Evolutionary conservation across 495 filamentous ascomycete genomes (phyloP).

Genomic region (Halenospora varia): DNA sequence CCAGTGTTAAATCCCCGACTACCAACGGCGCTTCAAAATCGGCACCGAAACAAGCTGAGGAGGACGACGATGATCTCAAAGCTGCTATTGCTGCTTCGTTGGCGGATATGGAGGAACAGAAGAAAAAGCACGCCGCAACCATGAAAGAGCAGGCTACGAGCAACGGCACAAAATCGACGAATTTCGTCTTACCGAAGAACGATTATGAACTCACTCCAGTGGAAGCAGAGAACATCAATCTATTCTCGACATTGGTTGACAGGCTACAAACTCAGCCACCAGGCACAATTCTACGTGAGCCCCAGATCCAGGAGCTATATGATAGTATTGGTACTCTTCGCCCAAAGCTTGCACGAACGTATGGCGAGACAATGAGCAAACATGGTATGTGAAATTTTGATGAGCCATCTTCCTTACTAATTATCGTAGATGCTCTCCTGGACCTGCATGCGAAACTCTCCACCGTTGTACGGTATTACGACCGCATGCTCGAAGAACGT

Average conservation of each 20-base stretch:
- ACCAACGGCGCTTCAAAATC: constrained; percentile 37
- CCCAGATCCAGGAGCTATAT: constrained; percentile 96
- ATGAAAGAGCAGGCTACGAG: constrained; percentile 67
- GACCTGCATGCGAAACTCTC: constrained; percentile 94
- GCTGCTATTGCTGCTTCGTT: constrained; percentile 96
- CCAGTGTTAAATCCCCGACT: constrained; percentile 27
- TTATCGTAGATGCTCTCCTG: constrained; percentile 69
- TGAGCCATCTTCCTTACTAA: constrained; percentile 23
- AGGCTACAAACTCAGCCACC: constrained; percentile 92
- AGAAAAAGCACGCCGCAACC: constrained; percentile 77
- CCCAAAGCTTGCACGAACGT: constrained; percentile 91
- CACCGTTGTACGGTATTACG: constrained; percentile 97
- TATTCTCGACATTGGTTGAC: constrained; percentile 93
- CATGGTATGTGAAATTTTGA: constrained; percentile 68
- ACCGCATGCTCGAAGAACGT: constrained; percentile 94
- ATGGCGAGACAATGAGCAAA: constrained; percentile 99
- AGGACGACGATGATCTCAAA: constrained; percentile 90
- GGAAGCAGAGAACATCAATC: constrained; percentile 95
- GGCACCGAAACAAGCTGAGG: constrained; percentile 52
- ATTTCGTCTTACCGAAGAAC: constrained; percentile 64
- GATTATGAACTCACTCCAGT: constrained; percentile 93
- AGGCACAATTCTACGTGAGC: constrained; percentile 90
- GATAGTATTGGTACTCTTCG: constrained; percentile 90
- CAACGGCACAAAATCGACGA: constrained; percentile 36
- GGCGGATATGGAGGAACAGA: constrained; percentile 97